A percentile compares a stretch with the other conserved stretches of the same genome.
Evolutionary conservation across 2,329 filamentous ascomycete species (phyloP).

Genomic region (Alternaria sp.): DNA sequence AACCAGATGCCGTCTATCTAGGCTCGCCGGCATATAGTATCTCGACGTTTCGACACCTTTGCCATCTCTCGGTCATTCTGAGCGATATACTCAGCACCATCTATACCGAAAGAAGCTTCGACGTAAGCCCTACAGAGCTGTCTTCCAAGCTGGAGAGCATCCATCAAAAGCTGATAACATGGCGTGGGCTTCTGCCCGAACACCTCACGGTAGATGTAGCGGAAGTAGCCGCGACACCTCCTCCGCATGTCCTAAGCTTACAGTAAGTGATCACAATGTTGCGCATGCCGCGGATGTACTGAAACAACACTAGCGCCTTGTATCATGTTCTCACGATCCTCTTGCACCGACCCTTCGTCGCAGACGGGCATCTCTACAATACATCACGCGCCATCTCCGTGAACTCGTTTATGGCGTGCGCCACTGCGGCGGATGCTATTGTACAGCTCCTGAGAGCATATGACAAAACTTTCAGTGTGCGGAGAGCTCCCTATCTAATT

Average conservation of each 20-base stretch:
- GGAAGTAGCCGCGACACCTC: slow-evolving; percentile 34
- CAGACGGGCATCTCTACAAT: slow-evolving; percentile 57
- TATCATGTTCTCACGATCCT: slow-evolving; percentile 61
- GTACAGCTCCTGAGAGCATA: slow-evolving; percentile 54
- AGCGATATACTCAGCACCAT: slow-evolving; percentile 50
- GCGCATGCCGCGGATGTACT: neutral
- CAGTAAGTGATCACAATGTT: slow-evolving; percentile 18
- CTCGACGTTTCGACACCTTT: slow-evolving; percentile 53
- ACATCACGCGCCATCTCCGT: slow-evolving; percentile 50
- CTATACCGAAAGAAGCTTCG: slow-evolving; percentile 49
- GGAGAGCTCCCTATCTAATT: slow-evolving; percentile 59
- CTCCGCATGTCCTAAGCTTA: slow-evolving; percentile 44
- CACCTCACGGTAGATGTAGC: slow-evolving; percentile 51
- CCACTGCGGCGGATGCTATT: slow-evolving; percentile 55
- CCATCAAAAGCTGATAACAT: slow-evolving; percentile 52
- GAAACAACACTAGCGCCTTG: slow-evolving; percentile 42
- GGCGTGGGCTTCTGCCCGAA: slow-evolving; percentile 51
- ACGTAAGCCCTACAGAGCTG: slow-evolving; percentile 45
- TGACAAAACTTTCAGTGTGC: slow-evolving; percentile 54
- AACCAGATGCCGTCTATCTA: slow-evolving; percentile 38
- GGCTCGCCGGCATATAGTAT: slow-evolving; percentile 50
- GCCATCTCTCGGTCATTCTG: slow-evolving; percentile 54
- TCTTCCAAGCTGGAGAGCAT: slow-evolving; percentile 47
- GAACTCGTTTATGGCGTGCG: slow-evolving; percentile 54
- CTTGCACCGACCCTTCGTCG: slow-evolving; percentile 61